These are phyloP conservation scores for Gaultheria prostrata DNA, from an alignment of 148 eudicot species.

Conservation along the genomic window DNA sequence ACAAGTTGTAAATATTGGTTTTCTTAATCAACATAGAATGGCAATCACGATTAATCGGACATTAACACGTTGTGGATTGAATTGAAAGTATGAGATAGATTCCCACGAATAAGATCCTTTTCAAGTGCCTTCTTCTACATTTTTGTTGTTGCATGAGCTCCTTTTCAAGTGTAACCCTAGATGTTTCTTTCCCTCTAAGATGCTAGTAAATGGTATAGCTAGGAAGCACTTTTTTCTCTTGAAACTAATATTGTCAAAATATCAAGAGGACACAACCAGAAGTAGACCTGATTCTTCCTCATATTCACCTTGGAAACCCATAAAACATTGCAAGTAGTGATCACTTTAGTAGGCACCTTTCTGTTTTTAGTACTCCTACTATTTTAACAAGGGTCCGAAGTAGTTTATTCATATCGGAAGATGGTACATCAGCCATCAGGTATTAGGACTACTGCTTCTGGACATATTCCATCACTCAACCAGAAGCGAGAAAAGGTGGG, in stretches of 20 bases:
- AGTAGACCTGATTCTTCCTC: neutral
- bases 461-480: neutral
- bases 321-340: neutral
- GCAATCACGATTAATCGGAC: neutral
- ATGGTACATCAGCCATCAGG: neutral
- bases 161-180: neutral
- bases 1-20: no score
- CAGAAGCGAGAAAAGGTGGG: neutral
- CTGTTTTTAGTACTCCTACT: neutral
- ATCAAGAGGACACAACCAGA: neutral
- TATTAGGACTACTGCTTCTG: neutral
- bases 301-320: neutral
- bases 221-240: neutral
- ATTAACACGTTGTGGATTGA: neutral
- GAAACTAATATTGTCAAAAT: no score
- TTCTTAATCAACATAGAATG: neutral
- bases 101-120: neutral
- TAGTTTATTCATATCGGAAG: neutral
- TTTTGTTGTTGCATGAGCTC: neutral
- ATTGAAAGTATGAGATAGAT: neutral
- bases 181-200: neutral
- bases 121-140: neutral
- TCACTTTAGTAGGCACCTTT: neutral
- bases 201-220: neutral
- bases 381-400: neutral